A percentile compares a stretch with the other conserved stretches of the same genome.
Evolutionary conservation across 106 monocot species (phyloP).

Genomic region (Acorus gramineus): DNA sequence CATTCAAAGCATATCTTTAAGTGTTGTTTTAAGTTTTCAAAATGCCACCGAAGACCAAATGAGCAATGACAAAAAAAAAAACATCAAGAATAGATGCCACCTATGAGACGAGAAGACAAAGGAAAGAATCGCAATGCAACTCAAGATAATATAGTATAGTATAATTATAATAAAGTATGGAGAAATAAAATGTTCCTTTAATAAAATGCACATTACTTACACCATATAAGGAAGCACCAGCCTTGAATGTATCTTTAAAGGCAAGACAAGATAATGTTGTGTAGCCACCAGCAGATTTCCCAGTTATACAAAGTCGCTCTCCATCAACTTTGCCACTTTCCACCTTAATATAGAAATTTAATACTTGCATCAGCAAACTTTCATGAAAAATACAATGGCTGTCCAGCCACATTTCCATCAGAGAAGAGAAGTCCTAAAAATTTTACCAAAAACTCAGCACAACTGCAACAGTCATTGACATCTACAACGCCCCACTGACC

Average conservation of each 20-base stretch:
- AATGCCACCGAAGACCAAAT: no score
- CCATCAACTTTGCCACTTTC: slow-evolving; percentile 71
- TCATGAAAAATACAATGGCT: slow-evolving; percentile 1
- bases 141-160: not conserved
- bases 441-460: slow-evolving; percentile 71
- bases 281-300: slow-evolving; percentile 88
- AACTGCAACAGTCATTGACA: slow-evolving; percentile 90
- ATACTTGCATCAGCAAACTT: not conserved
- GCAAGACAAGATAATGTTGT: slow-evolving; percentile 90
- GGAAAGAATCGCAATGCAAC: not conserved
- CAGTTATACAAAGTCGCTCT: slow-evolving; percentile 73
- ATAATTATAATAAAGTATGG: not conserved
- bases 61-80: no score
- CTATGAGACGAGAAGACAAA: no score
- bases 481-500: slow-evolving; percentile 87
- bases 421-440: not conserved
- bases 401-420: not conserved
- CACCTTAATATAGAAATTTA: slow-evolving; percentile 29
- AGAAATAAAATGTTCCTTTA: not conserved
- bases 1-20: no score
- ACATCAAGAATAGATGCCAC: no score
- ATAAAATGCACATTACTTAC: slow-evolving; percentile 30
- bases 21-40: no score
- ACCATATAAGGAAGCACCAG: slow-evolving; percentile 83
- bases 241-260: slow-evolving; percentile 73